Evolutionary conservation across 805 yeast species (phyloP).

Genomic region (Pichia membranifaciens): DNA sequence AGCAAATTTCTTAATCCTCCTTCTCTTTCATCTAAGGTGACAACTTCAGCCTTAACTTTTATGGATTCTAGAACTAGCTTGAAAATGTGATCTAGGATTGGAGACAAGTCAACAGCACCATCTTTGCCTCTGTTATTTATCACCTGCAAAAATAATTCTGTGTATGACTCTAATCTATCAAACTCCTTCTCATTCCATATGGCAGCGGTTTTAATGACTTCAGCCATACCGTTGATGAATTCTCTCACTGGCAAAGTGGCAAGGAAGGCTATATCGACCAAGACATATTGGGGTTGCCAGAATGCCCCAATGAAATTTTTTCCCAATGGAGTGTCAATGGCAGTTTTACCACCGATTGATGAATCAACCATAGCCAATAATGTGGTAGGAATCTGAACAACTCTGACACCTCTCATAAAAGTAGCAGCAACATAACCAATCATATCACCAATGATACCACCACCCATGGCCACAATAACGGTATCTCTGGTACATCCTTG

Average conservation of each 20-base stretch:
- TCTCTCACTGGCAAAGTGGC: conserved; percentile 88
- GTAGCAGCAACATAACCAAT: conserved; percentile 99
- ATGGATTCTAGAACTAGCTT: conserved; percentile 81
- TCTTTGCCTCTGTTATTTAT: conserved; percentile 41
- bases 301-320: conserved; percentile 95
- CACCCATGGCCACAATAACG: conserved; percentile 90
- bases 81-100: conserved; percentile 68
- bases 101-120: conserved; percentile 53
- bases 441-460: conserved; percentile 99
- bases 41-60: conserved; percentile 89
- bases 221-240: conserved; percentile 97
- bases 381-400: conserved; percentile 91
- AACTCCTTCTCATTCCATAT: conserved; percentile 94
- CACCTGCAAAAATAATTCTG: conserved; percentile 62
- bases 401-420: conserved; percentile 95
- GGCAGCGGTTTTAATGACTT: conserved; percentile 96
- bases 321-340: conserved; percentile 93
- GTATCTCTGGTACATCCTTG: conserved; percentile 96
- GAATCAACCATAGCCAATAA: conserved; percentile 96
- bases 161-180: conserved; percentile 71
- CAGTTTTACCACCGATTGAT: conserved; percentile 97
- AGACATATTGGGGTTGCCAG: conserved; percentile 89
- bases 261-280: conserved; percentile 82
- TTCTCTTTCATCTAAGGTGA: conserved; percentile 89
- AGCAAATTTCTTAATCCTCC: conserved; percentile 87